Conservation (phyloP, 2,329 filamentous ascomycete genomes). For the Shiraia sp. region DNA sequence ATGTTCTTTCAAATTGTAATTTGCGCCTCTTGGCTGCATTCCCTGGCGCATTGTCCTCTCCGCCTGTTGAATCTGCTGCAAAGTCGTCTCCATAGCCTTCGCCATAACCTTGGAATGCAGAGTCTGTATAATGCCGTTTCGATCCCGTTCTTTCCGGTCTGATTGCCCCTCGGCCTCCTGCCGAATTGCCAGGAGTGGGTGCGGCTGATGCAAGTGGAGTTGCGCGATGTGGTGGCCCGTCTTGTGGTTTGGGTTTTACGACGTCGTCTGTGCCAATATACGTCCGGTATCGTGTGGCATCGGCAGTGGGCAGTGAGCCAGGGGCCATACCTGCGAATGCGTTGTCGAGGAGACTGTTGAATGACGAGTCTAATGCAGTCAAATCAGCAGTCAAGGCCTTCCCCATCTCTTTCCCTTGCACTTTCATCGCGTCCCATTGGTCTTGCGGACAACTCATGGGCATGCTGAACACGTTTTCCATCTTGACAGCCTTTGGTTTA, state of each 20-base stretch:
- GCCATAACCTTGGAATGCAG: conserved; percentile 73
- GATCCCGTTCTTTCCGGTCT: conserved; percentile 69
- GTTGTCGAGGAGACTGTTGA: conserved; percentile 42
- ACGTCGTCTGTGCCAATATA: conserved; percentile 52
- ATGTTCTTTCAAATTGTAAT: conserved; percentile 40
- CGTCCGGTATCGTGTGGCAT: conserved; percentile 48
- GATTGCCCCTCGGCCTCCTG: conserved; percentile 50
- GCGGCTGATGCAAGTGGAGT: conserved; percentile 24
- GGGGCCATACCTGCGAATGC: conserved; percentile 49
- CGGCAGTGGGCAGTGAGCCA: conserved; percentile 47
- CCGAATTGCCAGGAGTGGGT: conserved; percentile 41
- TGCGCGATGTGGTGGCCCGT: conserved; percentile 24
- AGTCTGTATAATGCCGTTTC: conserved; percentile 77
- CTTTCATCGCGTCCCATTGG: conserved; percentile 46
- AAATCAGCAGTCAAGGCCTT: conserved; percentile 34
- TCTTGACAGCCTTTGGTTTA: conserved; percentile 52
- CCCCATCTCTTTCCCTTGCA: conserved; percentile 46
- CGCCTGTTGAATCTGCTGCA: conserved; percentile 68
- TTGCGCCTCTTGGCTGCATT: conserved; percentile 39
- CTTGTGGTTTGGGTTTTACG: conserved; percentile 32
- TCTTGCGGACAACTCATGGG: conserved; percentile 46
- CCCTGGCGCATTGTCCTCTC: conserved; percentile 61
- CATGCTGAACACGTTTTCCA: conserved; percentile 40
- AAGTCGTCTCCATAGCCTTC: conserved; percentile 74
- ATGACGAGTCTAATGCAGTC: conserved; percentile 25